These are phyloP conservation scores for Usnea hakonensis DNA, from an alignment of 495 filamentous ascomycete species.

Conservation along the genomic window DNA sequence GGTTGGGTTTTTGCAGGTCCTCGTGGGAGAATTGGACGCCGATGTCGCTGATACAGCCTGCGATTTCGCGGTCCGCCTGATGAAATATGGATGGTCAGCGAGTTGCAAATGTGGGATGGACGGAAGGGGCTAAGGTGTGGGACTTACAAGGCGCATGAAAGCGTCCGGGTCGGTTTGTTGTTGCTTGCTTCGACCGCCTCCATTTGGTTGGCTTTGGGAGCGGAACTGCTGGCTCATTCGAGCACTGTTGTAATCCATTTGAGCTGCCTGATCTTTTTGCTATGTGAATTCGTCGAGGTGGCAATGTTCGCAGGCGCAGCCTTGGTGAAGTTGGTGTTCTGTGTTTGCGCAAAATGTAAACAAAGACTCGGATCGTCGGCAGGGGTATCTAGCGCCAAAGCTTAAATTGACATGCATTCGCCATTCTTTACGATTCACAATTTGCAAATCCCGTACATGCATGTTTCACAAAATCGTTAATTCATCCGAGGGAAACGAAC, in stretches of 20 bases:
- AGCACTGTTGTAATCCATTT: constrained; percentile 31
- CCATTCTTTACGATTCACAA: not conserved
- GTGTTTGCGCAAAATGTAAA: constrained; percentile 10
- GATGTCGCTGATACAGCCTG: constrained; percentile 93
- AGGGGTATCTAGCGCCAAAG: not conserved
- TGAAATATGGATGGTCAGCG: too few species aligned
- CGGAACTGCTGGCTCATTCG: constrained; percentile 51
- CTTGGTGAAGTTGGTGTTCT: not conserved
- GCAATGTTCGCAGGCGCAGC: not conserved
- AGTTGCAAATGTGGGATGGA: too few species aligned
- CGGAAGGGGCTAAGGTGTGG: too few species aligned
- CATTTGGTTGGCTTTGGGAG: constrained; percentile 29
- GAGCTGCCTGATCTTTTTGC: not conserved
- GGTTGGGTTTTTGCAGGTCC: constrained; percentile 88
- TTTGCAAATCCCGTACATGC: too few species aligned
- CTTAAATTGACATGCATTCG: not conserved
- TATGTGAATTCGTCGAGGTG: too few species aligned
- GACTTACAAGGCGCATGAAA: constrained; percentile 72
- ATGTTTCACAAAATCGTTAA: too few species aligned
- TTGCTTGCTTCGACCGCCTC: constrained; percentile 44
- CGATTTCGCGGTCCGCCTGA: constrained; percentile 78
- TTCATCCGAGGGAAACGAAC: too few species aligned
- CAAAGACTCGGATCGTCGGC: not conserved
- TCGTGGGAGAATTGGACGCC: constrained; percentile 80
- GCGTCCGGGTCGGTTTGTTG: constrained; percentile 66